Evolutionary conservation across 306 rosid genomes (phyloP), one percentile per base, ranked within the genome.

Genomic region (Ceratonia siliqua): DNA sequence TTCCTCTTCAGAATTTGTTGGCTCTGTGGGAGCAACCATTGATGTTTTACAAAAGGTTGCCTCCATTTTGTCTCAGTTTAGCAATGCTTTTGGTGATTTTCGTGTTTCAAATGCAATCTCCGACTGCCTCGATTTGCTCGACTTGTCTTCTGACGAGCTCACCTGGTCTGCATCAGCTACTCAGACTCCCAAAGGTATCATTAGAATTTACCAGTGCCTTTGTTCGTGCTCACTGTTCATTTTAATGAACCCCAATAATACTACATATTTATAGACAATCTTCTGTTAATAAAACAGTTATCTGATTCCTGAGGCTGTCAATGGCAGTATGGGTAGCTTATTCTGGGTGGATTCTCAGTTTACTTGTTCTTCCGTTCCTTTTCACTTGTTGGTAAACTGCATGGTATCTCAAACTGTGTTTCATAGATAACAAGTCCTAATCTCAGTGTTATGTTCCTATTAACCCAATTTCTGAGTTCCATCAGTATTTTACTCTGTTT

Each of bases 91-190:
- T 2, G 93, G 96, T 0, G 86, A 92, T 53, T 83, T 75, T 3
- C 97, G 91, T n/a, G 55, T 88, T 18, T 75, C 96, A 3, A 86
- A 78, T 20, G 97, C 99, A 71, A 62, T 94, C 33, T 81, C 91
- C 32, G 96, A 94, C 68, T 94, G 99, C 59, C 81, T 87, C 8
- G 97, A 94, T 33, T 79, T 94, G 79, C 89, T 94, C 22, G 96
- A 94, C 30, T 35, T 72, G 45, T 87, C 97, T 8, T 73, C 85
- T 14, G 97, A 94, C 20, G 84, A 77, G 9, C 81, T 92, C 38
- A 39, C 62, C 6, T 83, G 90, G 95, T 73, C 99, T 2, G 82
- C 81, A 9, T 83, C 96, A 6, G 97, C 96, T 39, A 63, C 93
- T 2, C 66, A 87, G 74, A 75, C 48, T 41, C 91, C 90, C 14